Evolutionary conservation across 305 asterid species (phyloP), one percentile per base, ranked within the genome.

Genomic region (Petunia hybrid): DNA sequence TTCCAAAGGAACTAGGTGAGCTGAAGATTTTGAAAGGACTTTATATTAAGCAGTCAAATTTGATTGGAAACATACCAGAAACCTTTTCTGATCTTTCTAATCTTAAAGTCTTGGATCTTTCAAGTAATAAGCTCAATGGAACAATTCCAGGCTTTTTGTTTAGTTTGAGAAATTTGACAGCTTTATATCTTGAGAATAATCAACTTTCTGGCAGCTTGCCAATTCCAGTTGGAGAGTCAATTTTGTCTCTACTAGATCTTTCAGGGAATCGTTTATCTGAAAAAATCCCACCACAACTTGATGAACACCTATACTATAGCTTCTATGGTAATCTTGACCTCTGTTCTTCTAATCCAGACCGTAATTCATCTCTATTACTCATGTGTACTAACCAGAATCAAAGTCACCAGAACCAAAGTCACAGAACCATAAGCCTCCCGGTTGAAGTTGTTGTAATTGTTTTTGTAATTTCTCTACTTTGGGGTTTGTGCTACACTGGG

Each of bases 241-340:
- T 6, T 40, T 41, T 67, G n/a, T 14, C 0, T 3, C 41, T 14
- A 41, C 7, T 67, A 14, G 75, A 67, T 67, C 55, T 41, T 67
- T 43, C 40, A 8, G 2, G 16, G 16, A 68, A 68, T 68, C 8
- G n/a, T n/a, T n/a, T n/a, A n/a, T n/a, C n/a, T n/a, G n/a, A n/a
- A n/a, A n/a, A n/a, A n/a, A n/a, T n/a, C n/a, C n/a, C n/a, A n/a
- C n/a, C n/a, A n/a, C n/a, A n/a, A n/a, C n/a, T n/a, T n/a, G n/a
- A n/a, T n/a, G n/a, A 3, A 31, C 5, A 40, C 69, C 41, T 60
- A n/a, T 77, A 1, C 42, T 8, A 0, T 64, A 65, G n/a, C 67
- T 79, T 67, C 56, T 8, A 3, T 79, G 48, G 55, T 63, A 12
- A 42, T 60, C 46, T n/a, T n/a, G n/a, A n/a, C n/a, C n/a, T n/a